Evolutionary conservation across 441 rosid species (phyloP).

Genomic region (Brassica hybrid): DNA sequence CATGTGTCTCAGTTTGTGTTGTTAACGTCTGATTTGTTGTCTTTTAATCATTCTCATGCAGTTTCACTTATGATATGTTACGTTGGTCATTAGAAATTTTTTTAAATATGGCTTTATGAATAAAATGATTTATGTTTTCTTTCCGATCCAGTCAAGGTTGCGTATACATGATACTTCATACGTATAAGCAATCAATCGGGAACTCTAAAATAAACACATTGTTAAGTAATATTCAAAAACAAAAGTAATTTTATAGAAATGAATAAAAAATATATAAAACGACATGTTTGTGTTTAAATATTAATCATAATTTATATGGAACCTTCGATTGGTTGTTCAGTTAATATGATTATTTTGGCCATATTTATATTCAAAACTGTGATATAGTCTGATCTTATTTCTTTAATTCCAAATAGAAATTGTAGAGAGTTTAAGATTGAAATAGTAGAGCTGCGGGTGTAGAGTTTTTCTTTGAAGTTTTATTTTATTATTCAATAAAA

Average conservation of each 20-base stretch:
- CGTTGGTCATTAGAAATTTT: constrained; percentile 1
- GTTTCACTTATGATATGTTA: constrained; percentile 20
- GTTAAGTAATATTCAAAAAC: background rate
- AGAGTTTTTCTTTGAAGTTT: background rate
- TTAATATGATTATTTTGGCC: too few species aligned
- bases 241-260: too few species aligned
- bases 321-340: too few species aligned
- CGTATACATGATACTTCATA: constrained; percentile 12
- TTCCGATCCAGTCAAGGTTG: constrained; percentile 4
- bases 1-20: constrained; percentile 12
- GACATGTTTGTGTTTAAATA: too few species aligned
- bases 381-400: background rate
- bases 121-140: constrained; percentile 16
- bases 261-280: too few species aligned
- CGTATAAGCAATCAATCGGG: constrained; percentile 10
- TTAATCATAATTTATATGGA: too few species aligned
- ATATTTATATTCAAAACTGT: background rate
- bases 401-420: background rate
- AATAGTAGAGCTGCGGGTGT: background rate
- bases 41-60: constrained; percentile 9
- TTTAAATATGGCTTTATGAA: constrained; percentile 20
- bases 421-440: background rate
- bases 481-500: background rate
- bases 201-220: constrained; percentile 15
- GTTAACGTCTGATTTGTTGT: constrained; percentile 24